Percentiles rank a stretch among this genome's conserved stretches.
Conservation (phyloP, 495 filamentous ascomycete genomes). For the Tuber borchii region DNA sequence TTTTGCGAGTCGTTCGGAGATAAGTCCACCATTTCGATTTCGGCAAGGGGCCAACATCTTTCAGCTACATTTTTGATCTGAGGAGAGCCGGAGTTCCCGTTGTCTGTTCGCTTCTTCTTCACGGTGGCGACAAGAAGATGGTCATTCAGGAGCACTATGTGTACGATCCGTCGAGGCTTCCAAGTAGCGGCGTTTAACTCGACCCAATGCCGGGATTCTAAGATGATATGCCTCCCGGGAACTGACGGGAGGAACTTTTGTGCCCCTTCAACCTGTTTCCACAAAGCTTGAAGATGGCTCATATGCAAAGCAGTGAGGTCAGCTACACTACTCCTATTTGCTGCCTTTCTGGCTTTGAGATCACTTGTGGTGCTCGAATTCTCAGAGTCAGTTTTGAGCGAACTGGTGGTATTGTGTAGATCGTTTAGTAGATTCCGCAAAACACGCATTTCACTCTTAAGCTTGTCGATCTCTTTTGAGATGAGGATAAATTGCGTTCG, state of each 20-base stretch:
- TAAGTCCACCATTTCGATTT: slow-evolving; percentile 89
- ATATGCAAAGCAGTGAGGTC: slow-evolving; percentile 96
- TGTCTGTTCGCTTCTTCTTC: slow-evolving; percentile 80
- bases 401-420: slow-evolving; percentile 47
- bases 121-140: slow-evolving; percentile 83
- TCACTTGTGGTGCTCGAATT: slow-evolving; percentile 44
- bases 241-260: slow-evolving; percentile 93
- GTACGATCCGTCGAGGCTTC: slow-evolving; percentile 76
- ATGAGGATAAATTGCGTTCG: slow-evolving; percentile 98
- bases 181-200: slow-evolving; percentile 96
- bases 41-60: slow-evolving; percentile 87
- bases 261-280: slow-evolving; percentile 91
- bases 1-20: slow-evolving; percentile 52
- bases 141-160: slow-evolving; percentile 89
- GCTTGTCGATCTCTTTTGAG: slow-evolving; percentile 95
- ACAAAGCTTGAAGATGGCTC: slow-evolving; percentile 75
- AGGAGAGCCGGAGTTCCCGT: slow-evolving; percentile 50
- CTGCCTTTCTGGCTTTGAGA: slow-evolving; percentile 54
- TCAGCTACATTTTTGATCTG: slow-evolving; percentile 80
- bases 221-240: slow-evolving; percentile 81
- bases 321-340: slow-evolving; percentile 75
- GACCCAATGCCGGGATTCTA: slow-evolving; percentile 85
- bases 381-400: slow-evolving; percentile 38
- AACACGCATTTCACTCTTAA: slow-evolving; percentile 91
- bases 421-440: slow-evolving; percentile 84